A percentile compares a stretch with the other conserved stretches of the same genome.
phyloP scores from a whole-genome alignment of 176 grass and related monocot species.

The Echinochloa phyllopogon region DNA sequence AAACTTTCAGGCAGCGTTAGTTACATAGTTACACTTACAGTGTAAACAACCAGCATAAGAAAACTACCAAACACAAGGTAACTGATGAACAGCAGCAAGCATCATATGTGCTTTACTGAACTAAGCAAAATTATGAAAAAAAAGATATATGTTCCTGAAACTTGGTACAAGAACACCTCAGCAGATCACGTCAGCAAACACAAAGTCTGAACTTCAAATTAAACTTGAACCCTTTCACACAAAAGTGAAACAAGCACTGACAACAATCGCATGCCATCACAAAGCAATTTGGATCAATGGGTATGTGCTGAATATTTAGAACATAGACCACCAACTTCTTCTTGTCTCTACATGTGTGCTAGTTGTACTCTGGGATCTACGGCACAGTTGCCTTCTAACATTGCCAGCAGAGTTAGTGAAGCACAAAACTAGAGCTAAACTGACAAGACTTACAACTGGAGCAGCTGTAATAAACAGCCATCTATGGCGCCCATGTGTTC shows the following conservation, averaged over 20 bases:
- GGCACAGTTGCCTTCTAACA: conserved; percentile 45
- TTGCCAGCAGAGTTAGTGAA: conserved; percentile 57
- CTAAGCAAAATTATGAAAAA: not conserved
- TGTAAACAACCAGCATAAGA: not conserved
- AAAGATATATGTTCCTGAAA: not conserved
- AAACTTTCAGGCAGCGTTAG: not conserved
- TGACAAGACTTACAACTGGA: conserved; percentile 73
- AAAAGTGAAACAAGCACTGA: conserved; percentile 13
- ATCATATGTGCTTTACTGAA: conserved; percentile 26
- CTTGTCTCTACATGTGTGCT: conserved; percentile 46
- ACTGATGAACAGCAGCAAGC: not conserved
- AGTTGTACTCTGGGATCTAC: conserved; percentile 40
- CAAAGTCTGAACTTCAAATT: conserved; percentile 17
- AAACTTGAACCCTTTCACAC: conserved; percentile 5
- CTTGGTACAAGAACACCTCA: conserved; percentile 14
- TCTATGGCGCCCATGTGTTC: conserved; percentile 31
- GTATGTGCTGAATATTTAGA: conserved; percentile 44
- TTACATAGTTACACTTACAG: conserved; percentile 7
- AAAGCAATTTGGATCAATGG: not conserved
- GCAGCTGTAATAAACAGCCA: conserved; percentile 70
- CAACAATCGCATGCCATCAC: not conserved
- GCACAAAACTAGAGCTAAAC: conserved; percentile 85
- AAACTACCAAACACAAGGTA: conserved; percentile 19
- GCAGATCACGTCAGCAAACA: not conserved
- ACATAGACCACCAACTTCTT: conserved; percentile 92